Evolutionary conservation across 176 grass and related monocot species (phyloP).

Genomic region (Neostapfia colusana): DNA sequence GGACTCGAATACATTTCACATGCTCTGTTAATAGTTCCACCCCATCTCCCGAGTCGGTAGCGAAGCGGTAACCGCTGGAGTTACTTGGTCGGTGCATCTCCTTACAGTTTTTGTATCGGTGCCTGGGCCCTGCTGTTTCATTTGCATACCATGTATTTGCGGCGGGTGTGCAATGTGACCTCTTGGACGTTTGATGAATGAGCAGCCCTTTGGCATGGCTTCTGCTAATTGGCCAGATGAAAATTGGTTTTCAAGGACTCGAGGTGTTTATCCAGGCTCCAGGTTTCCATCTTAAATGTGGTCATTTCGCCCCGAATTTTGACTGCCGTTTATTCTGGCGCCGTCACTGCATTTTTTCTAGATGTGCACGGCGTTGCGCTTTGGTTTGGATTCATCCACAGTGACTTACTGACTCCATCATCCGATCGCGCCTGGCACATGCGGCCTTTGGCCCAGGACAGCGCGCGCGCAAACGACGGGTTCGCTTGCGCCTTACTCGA

Average conservation of each 20-base stretch:
- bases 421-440: too few species aligned
- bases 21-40: background rate
- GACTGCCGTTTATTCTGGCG: background rate
- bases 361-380: background rate
- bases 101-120: slow-evolving; percentile 12
- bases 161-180: slow-evolving; percentile 37
- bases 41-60: background rate
- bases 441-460: background rate
- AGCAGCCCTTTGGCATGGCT: too few species aligned
- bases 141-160: slow-evolving; percentile 48
- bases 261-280: background rate
- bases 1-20: background rate
- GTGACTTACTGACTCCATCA: too few species aligned
- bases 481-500: slow-evolving; percentile 22
- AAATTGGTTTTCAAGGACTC: background rate
- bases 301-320: background rate
- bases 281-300: background rate
- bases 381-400: background rate
- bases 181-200: slow-evolving; percentile 2
- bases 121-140: slow-evolving; percentile 4
- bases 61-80: slow-evolving; percentile 16
- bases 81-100: slow-evolving; percentile 20
- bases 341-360: background rate
- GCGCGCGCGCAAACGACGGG: slow-evolving; percentile 21
- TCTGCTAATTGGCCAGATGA: background rate